Base-by-base conservation (phyloP, 805 yeast species). In the Kodamaea neixiangensis region DNA sequence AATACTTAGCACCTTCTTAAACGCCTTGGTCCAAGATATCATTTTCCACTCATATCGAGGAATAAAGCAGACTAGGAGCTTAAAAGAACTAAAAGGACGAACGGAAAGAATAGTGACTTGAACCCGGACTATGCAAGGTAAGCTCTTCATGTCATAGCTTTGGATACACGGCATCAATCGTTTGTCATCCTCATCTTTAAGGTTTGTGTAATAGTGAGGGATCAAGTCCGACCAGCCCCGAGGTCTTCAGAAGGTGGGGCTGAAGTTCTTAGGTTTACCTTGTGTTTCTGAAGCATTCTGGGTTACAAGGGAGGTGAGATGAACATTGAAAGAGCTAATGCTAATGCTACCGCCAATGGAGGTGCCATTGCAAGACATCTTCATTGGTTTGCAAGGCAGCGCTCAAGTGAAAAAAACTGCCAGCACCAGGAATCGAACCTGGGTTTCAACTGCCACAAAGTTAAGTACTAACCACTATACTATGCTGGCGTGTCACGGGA, bases 1-100 rank as follows among this genome's bases (percentile, higher is more conserved):
- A 46, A 70, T 73, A 18, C 55, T 54, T 5, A 61, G 37, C 20
- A 64, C 64, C 46, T 51, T 33, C 17, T 58, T 54, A 5, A 49
- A n/a, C 21, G 31, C 11, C 31, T 25, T 25, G 3, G 31, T 25
- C 31, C 31, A 25, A 25, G 5, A 3, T 25, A 25, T 7, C 31
- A 25, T 25, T 5, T n/a, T 4, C 31, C 31, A 5, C 31, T 3
- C 11, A 9, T 5, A 25, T 25, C 11, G 9, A 25, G 10, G 11
- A 25, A 25, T 7, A 9, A 3, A 25, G 31, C 31, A 25, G 10
- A 25, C 3, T 25, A 13, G 31, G 11, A 3, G 13, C 11, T 25
- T 25, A 9, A 25, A 25, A 25, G 31, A 13, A 25, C 5, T 10
- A 25, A 25, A 25, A 5, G 31, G 31, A 25, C 31, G 13, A 25